Base-by-base conservation (phyloP, 495 filamentous ascomycete genomes). In the Oleoguttula mirabilis region DNA sequence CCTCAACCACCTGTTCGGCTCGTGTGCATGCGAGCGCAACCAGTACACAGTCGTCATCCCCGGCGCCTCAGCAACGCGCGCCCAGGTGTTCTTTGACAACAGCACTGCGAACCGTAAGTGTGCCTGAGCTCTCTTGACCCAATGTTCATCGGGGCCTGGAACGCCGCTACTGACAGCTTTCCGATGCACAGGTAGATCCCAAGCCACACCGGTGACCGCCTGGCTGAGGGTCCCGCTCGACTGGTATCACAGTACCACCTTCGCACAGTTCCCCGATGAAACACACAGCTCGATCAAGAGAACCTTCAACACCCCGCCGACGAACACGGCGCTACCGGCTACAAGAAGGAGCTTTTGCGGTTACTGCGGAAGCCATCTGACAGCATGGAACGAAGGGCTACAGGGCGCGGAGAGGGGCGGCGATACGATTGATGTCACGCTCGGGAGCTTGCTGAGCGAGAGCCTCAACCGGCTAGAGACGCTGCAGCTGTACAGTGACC, bases 11-110 rank as follows among this genome's bases (percentile, higher is more conserved):
- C 72, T 94, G 20, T 71, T 68, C 39, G 86, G 87, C 43, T 70
- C 77, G 55, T 94, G 87, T 62, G 75, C 79, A 20, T 94, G 87
- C 60, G 84, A 85, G 30, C 77, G 87, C 21, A 93, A 88, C 55
- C 71, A 77, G 47, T 94, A 92, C 60, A 67, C 73, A 14, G 74
- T 94, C 43, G 60, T 70, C 21, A 67, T 86, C 21, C 84, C 87
- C 2, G 50, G 64, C 3, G 52, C 73, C 47, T 59, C 70, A 30
- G 61, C 75, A 23, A 37, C 51, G 24, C 31, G 21, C 17, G 76
- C 80, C 17, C 68, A 75, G 34, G 70, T 94, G 6, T 71, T 83
- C 49, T 84, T 86, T 54, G 77, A 86, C 55, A 69, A 72, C 23
- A 70, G 69, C 37, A 61, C 62, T 35, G 69, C 73, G 19, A 77